phyloP scores from a whole-genome alignment of 805 yeast genomes.

The Candida berthetii region DNA sequence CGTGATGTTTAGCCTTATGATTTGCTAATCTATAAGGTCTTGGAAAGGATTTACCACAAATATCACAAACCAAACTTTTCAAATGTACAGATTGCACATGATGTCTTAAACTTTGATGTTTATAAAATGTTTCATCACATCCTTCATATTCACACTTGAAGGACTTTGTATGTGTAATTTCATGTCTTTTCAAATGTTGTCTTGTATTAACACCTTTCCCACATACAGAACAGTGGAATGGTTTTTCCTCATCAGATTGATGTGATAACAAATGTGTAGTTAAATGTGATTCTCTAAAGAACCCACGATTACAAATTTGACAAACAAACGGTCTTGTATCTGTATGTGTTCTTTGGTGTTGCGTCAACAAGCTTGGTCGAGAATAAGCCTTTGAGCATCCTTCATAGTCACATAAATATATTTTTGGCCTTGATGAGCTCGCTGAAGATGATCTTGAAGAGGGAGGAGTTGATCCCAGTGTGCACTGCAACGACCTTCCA shows the following conservation, averaged over 20 bases:
- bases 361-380: constrained; percentile 77
- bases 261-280: constrained; percentile 71
- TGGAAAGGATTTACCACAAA: constrained; percentile 59
- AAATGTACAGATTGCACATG: constrained; percentile 65
- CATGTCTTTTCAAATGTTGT: constrained; percentile 84
- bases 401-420: constrained; percentile 53
- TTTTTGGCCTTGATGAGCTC: constrained; percentile 45
- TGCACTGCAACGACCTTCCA: not conserved
- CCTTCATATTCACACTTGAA: constrained; percentile 53
- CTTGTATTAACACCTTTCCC: constrained; percentile 74
- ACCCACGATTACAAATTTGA: constrained; percentile 54
- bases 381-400: constrained; percentile 74
- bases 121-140: constrained; percentile 65
- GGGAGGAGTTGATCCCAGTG: constrained; percentile 4
- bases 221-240: constrained; percentile 68
- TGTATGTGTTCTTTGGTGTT: constrained; percentile 74
- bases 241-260: constrained; percentile 41
- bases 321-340: constrained; percentile 77
- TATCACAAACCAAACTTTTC: constrained; percentile 44
- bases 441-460: constrained; percentile 13
- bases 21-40: constrained; percentile 60
- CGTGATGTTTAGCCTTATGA: constrained; percentile 65
- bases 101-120: constrained; percentile 68
- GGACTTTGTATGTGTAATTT: constrained; percentile 68
- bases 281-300: constrained; percentile 74